A percentile compares a stretch with the other conserved stretches of the same genome.
phyloP scores from a whole-genome alignment of 148 eudicot species.

The Agrostemma githago region DNA sequence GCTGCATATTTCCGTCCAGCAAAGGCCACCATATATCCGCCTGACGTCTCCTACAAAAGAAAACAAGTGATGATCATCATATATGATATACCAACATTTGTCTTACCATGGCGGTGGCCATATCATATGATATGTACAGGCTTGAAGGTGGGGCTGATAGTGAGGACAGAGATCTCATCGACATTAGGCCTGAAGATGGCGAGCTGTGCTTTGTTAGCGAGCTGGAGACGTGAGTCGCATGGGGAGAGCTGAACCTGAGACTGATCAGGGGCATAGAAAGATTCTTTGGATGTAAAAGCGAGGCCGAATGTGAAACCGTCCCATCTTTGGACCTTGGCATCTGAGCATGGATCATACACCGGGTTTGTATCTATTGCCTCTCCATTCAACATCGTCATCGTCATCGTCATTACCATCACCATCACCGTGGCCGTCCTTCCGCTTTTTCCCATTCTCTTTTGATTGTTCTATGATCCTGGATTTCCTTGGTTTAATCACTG shows the following conservation, averaged over 20 bases:
- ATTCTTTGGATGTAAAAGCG: slow-evolving; percentile 50
- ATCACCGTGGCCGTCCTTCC: not conserved
- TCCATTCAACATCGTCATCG: slow-evolving; percentile 21
- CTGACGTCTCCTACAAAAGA: slow-evolving; percentile 33
- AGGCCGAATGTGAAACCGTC: slow-evolving; percentile 80
- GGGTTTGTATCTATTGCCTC: slow-evolving; percentile 49
- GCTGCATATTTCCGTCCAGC: slow-evolving; percentile 78
- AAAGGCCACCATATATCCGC: slow-evolving; percentile 95
- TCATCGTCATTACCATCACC: slow-evolving; percentile 1
- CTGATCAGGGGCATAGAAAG: slow-evolving; percentile 46
- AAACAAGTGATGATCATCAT: not conserved
- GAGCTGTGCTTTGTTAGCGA: slow-evolving; percentile 39
- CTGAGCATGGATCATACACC: slow-evolving; percentile 62
- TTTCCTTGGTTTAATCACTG: not conserved
- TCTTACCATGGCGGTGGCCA: no score
- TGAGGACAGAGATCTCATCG: slow-evolving; percentile 73
- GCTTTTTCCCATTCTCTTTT: slow-evolving; percentile 4
- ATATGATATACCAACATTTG: not conserved
- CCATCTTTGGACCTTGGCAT: slow-evolving; percentile 46
- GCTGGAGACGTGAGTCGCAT: slow-evolving; percentile 63
- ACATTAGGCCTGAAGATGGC: slow-evolving; percentile 76
- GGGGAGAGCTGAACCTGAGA: slow-evolving; percentile 78
- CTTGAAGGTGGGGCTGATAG: slow-evolving; percentile 47
- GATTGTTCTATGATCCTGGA: not conserved
- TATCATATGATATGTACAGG: slow-evolving; percentile 34